Evolutionary conservation across 495 filamentous ascomycete genomes (phyloP).

Genomic region (Penicillium paxilli): DNA sequence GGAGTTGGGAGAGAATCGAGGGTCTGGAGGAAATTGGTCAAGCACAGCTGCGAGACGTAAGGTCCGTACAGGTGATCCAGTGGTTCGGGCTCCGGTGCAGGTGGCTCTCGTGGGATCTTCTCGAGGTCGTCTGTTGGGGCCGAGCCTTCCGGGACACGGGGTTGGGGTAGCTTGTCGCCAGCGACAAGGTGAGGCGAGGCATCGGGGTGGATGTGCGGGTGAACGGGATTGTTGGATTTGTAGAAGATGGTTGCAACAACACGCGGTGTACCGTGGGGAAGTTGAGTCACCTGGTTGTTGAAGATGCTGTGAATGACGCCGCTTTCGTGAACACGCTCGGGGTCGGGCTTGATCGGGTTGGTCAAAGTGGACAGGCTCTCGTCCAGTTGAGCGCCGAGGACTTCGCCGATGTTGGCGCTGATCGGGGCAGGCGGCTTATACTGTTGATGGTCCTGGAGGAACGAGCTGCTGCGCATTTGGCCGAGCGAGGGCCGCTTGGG

Average conservation of each 20-base stretch:
- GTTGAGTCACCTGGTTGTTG: conserved; percentile 36
- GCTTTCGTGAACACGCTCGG: conserved; percentile 43
- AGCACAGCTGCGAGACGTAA: conserved; percentile 74
- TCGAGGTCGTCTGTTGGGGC: conserved; percentile 68
- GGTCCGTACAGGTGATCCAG: conserved; percentile 76
- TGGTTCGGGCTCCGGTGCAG: conserved; percentile 60
- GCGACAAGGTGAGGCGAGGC: conserved; percentile 20
- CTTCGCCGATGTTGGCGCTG: conserved; percentile 44
- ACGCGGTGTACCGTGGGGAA: conserved; percentile 39
- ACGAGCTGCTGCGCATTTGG: conserved; percentile 65
- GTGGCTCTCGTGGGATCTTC: conserved; percentile 70
- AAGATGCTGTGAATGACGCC: conserved; percentile 48
- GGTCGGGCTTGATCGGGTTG: conserved; percentile 47
- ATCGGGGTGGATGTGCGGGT: conserved; percentile 47
- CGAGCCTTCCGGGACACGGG: conserved; percentile 44
- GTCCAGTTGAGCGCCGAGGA: conserved; percentile 30
- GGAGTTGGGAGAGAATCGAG: conserved; percentile 68
- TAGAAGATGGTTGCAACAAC: conserved; percentile 50
- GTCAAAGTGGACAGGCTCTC: conserved; percentile 28
- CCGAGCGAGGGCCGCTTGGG: conserved; percentile 43
- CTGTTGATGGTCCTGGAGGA: conserved; percentile 71
- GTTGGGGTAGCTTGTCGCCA: conserved; percentile 38
- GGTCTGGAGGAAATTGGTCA: conserved; percentile 79
- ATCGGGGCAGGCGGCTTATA: conserved; percentile 60
- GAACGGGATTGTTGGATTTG: conserved; percentile 43